Base-by-base conservation (phyloP, 768 basidiomycete species). In the Russula virescens region DNA sequence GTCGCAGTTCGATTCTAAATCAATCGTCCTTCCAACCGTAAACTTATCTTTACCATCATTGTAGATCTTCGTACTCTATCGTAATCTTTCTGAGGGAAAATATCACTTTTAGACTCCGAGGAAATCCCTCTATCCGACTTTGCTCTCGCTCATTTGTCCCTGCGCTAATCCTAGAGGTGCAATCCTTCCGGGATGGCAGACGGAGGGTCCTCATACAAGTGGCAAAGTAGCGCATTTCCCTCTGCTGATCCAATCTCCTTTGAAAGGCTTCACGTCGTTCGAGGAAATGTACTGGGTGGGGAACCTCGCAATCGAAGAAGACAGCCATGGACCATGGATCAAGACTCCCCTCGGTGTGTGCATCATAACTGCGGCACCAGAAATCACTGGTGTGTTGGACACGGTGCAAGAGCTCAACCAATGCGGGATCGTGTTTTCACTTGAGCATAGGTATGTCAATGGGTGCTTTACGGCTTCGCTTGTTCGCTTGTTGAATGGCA, bases 121-220 rank as follows among this genome's bases (percentile, higher is more conserved):
- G 65, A 84, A 81, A 70, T 81, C 84, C 0, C 73, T 89, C 13
- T 91, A 91, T 69, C 86, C 88, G 2, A 85, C 85, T 65, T 70
- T 93, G 31, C 77, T 93, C 1, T 75, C 77, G 60, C 79, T 91
- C 19, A 79, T 94, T 28, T 80, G 80, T 40, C 90, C 91, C 1
- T 84, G 83, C 69, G 82, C 84, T 14, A 80, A 83, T 16, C 76
- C 82, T 0, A 76, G 67, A 11, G 87, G 87, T 11, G 91, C 93
- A 0, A 86, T 82, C 35, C 73, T 93, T 3, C 81, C 95, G 14
- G 94, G 94, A 31, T 95, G 89, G 87, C 94, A 96, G 67, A 89
- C 83, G 26, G 94, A 96, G 74, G 94, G 94, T 0, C 93, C 94
- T 94, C 77, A 79, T 94, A 47, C 86, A 91, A 58, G 75, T 83